Conservation (phyloP, 225 moss, liverwort and hornwort species). For the Anthoceros angustus region DNA sequence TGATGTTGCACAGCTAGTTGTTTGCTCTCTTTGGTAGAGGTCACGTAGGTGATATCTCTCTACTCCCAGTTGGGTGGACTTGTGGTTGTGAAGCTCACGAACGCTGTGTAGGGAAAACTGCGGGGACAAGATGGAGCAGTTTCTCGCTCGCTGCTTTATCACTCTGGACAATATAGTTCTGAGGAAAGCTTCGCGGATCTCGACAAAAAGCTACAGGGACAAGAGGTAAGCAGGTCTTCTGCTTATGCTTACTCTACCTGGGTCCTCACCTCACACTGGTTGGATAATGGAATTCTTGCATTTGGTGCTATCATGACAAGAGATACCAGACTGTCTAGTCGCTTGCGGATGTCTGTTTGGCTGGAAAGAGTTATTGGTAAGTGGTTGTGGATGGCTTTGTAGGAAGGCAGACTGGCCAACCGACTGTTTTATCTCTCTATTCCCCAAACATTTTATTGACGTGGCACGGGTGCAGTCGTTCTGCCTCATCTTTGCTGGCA, state of each 20-base stretch:
- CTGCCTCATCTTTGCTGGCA: conserved; percentile 47
- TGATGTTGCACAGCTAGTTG: background rate
- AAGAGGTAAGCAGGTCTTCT: conserved; percentile 37
- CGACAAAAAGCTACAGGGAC: conserved; percentile 34
- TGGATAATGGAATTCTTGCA: background rate
- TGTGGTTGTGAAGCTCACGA: background rate
- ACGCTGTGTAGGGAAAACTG: conserved; percentile 48
- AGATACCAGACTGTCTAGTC: background rate
- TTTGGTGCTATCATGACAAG: no score
- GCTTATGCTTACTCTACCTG: background rate
- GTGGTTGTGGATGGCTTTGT: background rate
- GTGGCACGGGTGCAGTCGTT: conserved; percentile 52
- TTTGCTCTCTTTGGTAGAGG: background rate
- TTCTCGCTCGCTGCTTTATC: conserved; percentile 58
- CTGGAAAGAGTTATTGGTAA: background rate
- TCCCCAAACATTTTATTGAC: conserved; percentile 55
- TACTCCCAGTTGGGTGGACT: background rate
- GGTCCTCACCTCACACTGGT: background rate
- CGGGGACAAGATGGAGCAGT: conserved; percentile 44
- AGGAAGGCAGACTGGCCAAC: conserved; percentile 26
- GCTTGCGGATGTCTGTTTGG: background rate
- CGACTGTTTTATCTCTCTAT: conserved; percentile 82
- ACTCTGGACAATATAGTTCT: conserved; percentile 53
- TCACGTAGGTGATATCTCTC: background rate
- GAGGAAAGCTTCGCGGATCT: conserved; percentile 60